A percentile compares a stretch with the other conserved stretches of the same genome.
Conservation (phyloP, 1,284 basidiomycete genomes). For the Ceratobasidium sp. region DNA sequence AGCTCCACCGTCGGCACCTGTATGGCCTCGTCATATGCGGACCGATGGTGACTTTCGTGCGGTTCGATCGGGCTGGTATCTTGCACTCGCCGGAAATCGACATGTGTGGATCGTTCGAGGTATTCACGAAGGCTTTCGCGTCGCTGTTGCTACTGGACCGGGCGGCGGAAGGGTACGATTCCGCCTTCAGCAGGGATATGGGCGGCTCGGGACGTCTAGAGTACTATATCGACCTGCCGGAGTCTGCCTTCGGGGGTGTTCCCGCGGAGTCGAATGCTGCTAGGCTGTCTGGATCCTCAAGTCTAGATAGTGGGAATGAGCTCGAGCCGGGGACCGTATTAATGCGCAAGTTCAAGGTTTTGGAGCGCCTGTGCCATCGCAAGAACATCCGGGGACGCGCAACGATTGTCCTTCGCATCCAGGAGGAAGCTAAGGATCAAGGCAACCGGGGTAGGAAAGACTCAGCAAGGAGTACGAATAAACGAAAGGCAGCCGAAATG, state of each 20-base stretch:
- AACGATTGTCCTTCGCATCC: slow-evolving; percentile 26
- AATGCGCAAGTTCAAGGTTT: slow-evolving; percentile 19
- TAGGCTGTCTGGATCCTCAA: neutral
- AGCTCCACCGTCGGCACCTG: slow-evolving; percentile 25
- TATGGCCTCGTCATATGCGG: slow-evolving; percentile 10
- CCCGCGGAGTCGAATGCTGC: neutral
- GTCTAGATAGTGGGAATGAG: neutral
- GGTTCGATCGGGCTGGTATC: slow-evolving; percentile 16
- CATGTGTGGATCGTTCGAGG: neutral
- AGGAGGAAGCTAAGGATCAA: neutral
- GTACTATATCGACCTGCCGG: slow-evolving; percentile 27
- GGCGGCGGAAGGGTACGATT: neutral
- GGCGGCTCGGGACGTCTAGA: slow-evolving; percentile 1
- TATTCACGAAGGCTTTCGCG: slow-evolving; percentile 9
- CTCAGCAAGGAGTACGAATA: neutral
- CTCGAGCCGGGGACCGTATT: too few relatives aligned
- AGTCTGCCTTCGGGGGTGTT: neutral
- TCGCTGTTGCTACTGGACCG: neutral
- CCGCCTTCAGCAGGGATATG: neutral
- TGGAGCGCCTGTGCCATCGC: slow-evolving; percentile 24
- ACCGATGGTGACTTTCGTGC: slow-evolving; percentile 11
- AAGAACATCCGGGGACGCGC: slow-evolving; percentile 23
- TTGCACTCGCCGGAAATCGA: slow-evolving; percentile 13
- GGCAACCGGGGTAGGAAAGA: neutral
- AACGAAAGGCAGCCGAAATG: neutral